Conservation (phyloP, 73 alveolate species). For the Paramecium pentaurelia region DNA sequence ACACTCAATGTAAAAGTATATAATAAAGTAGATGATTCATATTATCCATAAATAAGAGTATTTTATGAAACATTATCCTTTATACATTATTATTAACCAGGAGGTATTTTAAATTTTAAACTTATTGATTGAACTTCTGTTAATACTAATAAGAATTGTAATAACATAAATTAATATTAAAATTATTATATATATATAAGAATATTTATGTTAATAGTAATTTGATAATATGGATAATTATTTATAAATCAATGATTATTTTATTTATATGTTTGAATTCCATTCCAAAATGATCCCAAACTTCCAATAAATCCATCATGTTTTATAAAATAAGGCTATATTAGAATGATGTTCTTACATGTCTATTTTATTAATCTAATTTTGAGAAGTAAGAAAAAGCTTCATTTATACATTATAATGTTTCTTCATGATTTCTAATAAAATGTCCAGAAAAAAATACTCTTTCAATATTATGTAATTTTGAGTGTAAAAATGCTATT, state of each 20-base stretch:
- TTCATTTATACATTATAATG: slow-evolving; percentile 40
- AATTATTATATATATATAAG: neutral
- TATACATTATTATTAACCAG: neutral
- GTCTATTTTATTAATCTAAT: neutral
- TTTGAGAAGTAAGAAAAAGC: slow-evolving; percentile 41
- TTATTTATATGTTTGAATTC: neutral
- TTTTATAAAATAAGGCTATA: slow-evolving; percentile 45
- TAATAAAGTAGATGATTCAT: neutral
- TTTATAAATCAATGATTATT: neutral
- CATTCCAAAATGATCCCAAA: slow-evolving; percentile 39
- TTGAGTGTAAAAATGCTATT: slow-evolving; percentile 51
- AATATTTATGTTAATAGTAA: neutral
- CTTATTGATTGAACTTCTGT: neutral
- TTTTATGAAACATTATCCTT: neutral
- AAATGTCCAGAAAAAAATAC: slow-evolving; percentile 48
- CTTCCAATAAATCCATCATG: slow-evolving; percentile 62
- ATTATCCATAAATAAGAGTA: neutral
- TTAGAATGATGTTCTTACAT: neutral
- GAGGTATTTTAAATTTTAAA: neutral
- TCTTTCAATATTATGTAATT: slow-evolving; percentile 29
- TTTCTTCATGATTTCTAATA: slow-evolving; percentile 57
- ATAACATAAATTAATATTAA: neutral
- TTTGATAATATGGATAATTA: neutral
- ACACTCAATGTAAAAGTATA: slow-evolving; percentile 31
- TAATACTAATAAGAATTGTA: neutral